Base-by-base conservation (phyloP, 495 filamentous ascomycete genomes). In the Hypomontagnella monticulosa region DNA sequence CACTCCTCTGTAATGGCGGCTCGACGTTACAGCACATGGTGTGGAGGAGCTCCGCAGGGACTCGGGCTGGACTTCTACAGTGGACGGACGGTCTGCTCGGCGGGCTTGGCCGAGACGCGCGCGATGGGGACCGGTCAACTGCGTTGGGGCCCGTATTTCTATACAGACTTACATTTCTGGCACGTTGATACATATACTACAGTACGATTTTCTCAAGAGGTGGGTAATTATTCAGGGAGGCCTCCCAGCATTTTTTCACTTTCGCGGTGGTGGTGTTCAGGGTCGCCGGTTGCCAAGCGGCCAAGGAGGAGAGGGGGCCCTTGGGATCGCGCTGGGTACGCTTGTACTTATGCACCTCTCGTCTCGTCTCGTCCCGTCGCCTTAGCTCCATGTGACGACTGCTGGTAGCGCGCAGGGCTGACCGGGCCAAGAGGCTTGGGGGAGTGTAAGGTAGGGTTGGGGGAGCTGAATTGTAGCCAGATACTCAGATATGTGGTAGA, bases 381-480 rank as follows among this genome's bases (percentile, higher is more conserved):
- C 20, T 19, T 47, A 53, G 54, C 47, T 47, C 20, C 33, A 46
- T 58, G 62, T 59, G 62, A 58, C 48, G 56, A 50, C 33, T 53
- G 20, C 16, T 16, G 19, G 40, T 58, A 53, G 55, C 55, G 38
- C 63, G 63, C 62, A 65, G 62, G 62, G 62, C 62, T 65, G 62
- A 66, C 49, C 27, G 37, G 32, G 62, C 55, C 62, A 54, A 59
- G 62, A 61, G 36, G 19, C 41, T 65, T 48, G 15, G 49, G 49
- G 41, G 23, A 40, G 61, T 18, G 62, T 18, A 10, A 53, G 14
- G 53, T 23, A 30, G 53, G 23, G 43, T 52, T 51, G 46, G 32
- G 32, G 16, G 47, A 36, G 6, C 4, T 16, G n/a, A 48, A 42
- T 6, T 19, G 30, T 36, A 14, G 12, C 5, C 23, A 23, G 44